These are phyloP conservation scores for Aspergillus asperescens DNA, from an alignment of 495 filamentous ascomycete genomes.

Conservation along the genomic window DNA sequence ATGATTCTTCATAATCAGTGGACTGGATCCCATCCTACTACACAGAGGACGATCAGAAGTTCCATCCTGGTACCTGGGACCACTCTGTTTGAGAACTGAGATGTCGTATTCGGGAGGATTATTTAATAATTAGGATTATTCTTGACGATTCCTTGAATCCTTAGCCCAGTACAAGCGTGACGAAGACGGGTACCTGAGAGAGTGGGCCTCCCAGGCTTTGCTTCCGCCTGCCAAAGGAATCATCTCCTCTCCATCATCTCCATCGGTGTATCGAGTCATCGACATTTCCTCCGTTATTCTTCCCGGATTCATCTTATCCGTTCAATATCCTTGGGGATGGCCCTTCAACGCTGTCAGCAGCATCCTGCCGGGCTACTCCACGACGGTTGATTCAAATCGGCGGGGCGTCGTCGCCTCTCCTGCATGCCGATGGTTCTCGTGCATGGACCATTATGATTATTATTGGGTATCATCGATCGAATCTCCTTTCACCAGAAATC, in stretches of 20 bases:
- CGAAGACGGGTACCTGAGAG: slow-evolving; percentile 23
- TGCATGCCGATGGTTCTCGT: slow-evolving; percentile 25
- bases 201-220: slow-evolving; percentile 16
- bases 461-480: slow-evolving; percentile 14
- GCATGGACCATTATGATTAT: slow-evolving; percentile 22
- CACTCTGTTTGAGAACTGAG: too few species aligned
- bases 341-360: slow-evolving; percentile 15
- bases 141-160: too few species aligned
- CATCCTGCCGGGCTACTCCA: slow-evolving; percentile 18
- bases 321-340: too few species aligned
- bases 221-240: slow-evolving; percentile 13
- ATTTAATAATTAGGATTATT: not conserved
- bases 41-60: not conserved
- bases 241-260: not conserved
- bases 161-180: slow-evolving; percentile 10
- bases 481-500: slow-evolving; percentile 6
- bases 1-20: too few species aligned
- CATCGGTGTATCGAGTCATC: not conserved
- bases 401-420: slow-evolving; percentile 22
- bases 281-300: too few species aligned
- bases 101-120: not conserved
- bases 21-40: not conserved
- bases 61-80: slow-evolving; percentile 5
- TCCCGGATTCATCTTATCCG: too few species aligned
- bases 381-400: slow-evolving; percentile 29